Conservation (phyloP, 441 rosid genomes). For the Populus trichocarpa region DNA sequence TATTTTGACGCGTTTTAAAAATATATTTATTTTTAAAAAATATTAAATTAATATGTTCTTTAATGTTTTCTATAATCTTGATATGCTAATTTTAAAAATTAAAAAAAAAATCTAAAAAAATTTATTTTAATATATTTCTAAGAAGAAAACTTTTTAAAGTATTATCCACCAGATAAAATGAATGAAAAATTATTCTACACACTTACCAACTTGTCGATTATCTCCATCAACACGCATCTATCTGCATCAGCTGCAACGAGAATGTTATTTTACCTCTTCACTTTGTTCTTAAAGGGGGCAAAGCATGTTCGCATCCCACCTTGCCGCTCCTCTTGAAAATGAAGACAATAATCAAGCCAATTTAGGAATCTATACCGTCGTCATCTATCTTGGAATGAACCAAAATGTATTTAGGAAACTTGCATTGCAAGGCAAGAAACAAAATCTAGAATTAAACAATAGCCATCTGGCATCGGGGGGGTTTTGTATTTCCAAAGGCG, state of each 20-base stretch:
- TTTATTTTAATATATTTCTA: no score
- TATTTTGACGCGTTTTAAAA: no score
- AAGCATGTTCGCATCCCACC: background rate
- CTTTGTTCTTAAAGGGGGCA: background rate
- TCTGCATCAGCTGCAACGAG: background rate
- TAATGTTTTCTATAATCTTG: no score
- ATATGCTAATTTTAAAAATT: no score
- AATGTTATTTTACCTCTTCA: background rate
- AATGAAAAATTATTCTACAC: no score
- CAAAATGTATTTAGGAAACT: background rate
- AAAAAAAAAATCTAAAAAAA: no score
- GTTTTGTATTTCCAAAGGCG: no score
- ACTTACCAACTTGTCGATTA: background rate
- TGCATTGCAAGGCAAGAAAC: background rate
- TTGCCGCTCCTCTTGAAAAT: no score
- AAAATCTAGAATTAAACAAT: background rate
- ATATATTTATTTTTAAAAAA: no score
- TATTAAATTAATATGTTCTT: no score
- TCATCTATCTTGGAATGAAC: background rate
- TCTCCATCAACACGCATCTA: background rate
- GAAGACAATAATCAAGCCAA: background rate
- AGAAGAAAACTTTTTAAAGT: no score
- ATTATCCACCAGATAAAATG: no score
- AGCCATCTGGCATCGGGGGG: background rate
- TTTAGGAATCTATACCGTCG: background rate